Conservation (phyloP, 129 eudicot genomes). For the Dittrichia graveolens region DNA sequence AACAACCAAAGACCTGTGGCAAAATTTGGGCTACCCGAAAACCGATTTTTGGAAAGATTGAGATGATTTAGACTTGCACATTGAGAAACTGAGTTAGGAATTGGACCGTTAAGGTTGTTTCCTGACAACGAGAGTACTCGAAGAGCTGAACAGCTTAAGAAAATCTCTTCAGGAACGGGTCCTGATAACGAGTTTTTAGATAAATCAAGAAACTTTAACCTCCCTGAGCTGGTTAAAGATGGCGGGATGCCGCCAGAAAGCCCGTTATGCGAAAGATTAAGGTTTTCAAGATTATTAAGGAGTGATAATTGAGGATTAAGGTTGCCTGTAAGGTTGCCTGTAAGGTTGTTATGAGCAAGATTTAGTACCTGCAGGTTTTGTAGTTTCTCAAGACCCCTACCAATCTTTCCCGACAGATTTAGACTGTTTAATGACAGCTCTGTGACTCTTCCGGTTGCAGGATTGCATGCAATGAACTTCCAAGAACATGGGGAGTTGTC, state of each 20-base stretch:
- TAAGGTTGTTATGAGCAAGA: conserved; percentile 67
- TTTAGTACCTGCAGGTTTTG: conserved; percentile 58
- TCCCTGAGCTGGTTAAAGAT: conserved; percentile 35
- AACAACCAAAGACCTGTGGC: conserved; percentile 48
- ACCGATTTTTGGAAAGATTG: conserved; percentile 70
- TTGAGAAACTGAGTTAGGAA: conserved; percentile 62
- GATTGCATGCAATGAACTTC: conserved; percentile 69
- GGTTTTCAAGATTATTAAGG: conserved; percentile 47
- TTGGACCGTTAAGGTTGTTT: conserved; percentile 62
- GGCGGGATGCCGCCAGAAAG: conserved; percentile 61
- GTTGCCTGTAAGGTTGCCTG: conserved; percentile 59
- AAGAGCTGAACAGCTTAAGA: conserved; percentile 50
- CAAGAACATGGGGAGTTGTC: conserved; percentile 83
- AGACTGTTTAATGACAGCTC: conserved; percentile 53
- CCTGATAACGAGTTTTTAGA: conserved; percentile 67
- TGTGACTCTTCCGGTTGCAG: conserved; percentile 57
- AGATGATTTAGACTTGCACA: conserved; percentile 60
- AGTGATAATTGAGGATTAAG: conserved; percentile 49
- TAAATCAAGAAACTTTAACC: conserved; percentile 68
- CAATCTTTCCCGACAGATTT: conserved; percentile 72
- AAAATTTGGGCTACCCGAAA: conserved; percentile 64
- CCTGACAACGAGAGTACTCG: conserved; percentile 62
- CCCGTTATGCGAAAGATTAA: conserved; percentile 63
- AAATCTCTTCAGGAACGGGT: conserved; percentile 47
- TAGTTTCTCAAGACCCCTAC: conserved; percentile 74